phyloP scores from a whole-genome alignment of 1,139 yeast genomes.

The Saccharomyces pastorianus region DNA sequence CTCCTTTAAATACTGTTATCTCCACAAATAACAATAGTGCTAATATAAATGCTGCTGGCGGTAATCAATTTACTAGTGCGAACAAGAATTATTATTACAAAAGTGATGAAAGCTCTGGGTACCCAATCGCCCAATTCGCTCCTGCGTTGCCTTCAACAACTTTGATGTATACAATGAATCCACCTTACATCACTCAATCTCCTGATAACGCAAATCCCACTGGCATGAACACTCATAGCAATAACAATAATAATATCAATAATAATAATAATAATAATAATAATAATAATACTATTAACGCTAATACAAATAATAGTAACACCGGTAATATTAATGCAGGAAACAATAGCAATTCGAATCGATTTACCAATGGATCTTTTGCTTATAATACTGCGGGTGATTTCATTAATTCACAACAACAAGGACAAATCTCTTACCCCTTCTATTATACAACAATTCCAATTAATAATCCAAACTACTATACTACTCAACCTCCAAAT shows the following conservation, averaged over 20 bases:
- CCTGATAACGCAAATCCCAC: neutral
- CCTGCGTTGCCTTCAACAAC: neutral
- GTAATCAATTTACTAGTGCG: neutral
- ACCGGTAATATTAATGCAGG: neutral
- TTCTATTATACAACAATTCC: neutral
- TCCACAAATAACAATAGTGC: neutral
- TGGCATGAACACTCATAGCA: neutral
- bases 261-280: neutral
- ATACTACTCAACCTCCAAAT: neutral
- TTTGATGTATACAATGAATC: neutral
- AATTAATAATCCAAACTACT: neutral
- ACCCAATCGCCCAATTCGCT: neutral
- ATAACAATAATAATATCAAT: neutral
- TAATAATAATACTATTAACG: neutral
- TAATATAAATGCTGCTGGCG: neutral
- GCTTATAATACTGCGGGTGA: neutral
- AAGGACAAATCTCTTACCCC: neutral
- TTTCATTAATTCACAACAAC: neutral
- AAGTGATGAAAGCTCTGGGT: slow-evolving; percentile 1
- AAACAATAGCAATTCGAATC: neutral
- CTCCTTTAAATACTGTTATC: neutral
- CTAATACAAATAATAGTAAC: too few relatives aligned
- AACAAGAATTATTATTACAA: slow-evolving; percentile 1
- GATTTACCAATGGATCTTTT: neutral
- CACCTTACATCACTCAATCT: neutral